These are phyloP conservation scores for Heliocybe sulcata DNA, from an alignment of 1,284 basidiomycete genomes.

Conservation along the genomic window DNA sequence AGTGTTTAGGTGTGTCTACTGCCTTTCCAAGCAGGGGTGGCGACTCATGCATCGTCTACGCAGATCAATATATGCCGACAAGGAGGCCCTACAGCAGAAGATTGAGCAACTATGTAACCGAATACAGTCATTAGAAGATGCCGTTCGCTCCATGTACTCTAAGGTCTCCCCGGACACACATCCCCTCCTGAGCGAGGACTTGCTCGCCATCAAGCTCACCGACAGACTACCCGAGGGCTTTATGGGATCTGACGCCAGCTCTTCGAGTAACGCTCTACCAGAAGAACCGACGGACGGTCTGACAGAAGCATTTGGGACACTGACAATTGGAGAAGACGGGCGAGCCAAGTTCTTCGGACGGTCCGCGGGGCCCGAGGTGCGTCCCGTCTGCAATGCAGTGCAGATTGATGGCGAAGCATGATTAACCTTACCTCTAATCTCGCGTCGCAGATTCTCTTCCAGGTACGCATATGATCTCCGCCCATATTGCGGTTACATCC, in stretches of 20 bases:
- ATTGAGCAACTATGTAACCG: conserved; percentile 54
- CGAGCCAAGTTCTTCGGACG: conserved; percentile 65
- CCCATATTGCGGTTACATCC: too few species aligned
- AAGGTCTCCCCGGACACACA: conserved; percentile 48
- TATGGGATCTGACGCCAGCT: background rate
- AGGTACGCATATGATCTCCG: conserved; percentile 3
- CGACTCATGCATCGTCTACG: conserved; percentile 6
- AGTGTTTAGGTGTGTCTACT: conserved; percentile 42
- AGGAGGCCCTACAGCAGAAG: conserved; percentile 63
- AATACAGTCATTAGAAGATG: conserved; percentile 62
- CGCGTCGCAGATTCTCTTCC: conserved; percentile 8
- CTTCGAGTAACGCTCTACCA: conserved; percentile 10
- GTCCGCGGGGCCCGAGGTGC: conserved; percentile 48
- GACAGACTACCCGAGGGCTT: conserved; percentile 25
- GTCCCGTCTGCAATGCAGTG: conserved; percentile 9
- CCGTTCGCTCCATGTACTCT: conserved; percentile 43
- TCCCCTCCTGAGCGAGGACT: conserved; percentile 55
- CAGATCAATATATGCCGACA: conserved; percentile 65
- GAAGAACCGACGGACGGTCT: conserved; percentile 9
- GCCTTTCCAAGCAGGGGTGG: background rate
- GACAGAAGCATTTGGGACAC: conserved; percentile 31
- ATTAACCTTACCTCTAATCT: background rate
- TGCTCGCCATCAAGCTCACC: conserved; percentile 41
- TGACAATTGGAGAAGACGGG: conserved; percentile 54
- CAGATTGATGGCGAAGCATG: background rate